Percentiles rank a stretch among this genome's conserved stretches.
These are phyloP conservation scores for Bryoerythrophyllum caledonicum DNA, from an alignment of 225 moss, liverwort and hornwort genomes.

Conservation along the genomic window DNA sequence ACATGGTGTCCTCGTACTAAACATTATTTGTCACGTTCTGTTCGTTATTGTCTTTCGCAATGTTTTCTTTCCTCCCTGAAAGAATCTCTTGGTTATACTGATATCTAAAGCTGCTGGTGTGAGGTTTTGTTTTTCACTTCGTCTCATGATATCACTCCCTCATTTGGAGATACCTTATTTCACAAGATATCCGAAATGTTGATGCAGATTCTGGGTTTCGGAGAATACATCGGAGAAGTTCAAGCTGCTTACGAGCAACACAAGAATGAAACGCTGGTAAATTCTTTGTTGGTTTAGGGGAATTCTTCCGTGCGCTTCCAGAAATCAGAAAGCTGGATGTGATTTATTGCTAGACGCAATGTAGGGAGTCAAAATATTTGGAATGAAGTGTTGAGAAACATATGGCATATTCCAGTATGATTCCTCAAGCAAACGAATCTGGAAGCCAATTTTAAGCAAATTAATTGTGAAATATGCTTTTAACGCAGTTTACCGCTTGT, in stretches of 20 bases:
- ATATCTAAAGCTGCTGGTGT: neutral
- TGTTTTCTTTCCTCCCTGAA: neutral
- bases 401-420: neutral
- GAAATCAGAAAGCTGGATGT: constrained; percentile 3
- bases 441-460: neutral
- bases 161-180: neutral
- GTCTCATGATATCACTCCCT: constrained; percentile 2
- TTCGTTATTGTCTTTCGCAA: neutral
- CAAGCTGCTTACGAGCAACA: constrained; percentile 99
- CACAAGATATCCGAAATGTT: constrained; percentile 12
- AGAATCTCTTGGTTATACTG: constrained; percentile 9
- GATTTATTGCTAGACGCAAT: neutral
- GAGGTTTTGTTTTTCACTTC: neutral
- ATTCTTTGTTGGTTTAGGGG: constrained; percentile 3
- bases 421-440: neutral
- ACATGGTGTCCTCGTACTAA: neutral
- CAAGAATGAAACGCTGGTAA: constrained; percentile 95
- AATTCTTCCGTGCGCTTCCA: neutral
- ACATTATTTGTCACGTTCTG: neutral
- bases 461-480: neutral
- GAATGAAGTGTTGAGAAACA: neutral
- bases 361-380: neutral
- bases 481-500: neutral
- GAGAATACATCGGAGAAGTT: constrained; percentile 93
- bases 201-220: constrained; percentile 84